Evolutionary conservation across 2,329 filamentous ascomycete species (phyloP).

Genomic region (Scedosporium boydii): DNA sequence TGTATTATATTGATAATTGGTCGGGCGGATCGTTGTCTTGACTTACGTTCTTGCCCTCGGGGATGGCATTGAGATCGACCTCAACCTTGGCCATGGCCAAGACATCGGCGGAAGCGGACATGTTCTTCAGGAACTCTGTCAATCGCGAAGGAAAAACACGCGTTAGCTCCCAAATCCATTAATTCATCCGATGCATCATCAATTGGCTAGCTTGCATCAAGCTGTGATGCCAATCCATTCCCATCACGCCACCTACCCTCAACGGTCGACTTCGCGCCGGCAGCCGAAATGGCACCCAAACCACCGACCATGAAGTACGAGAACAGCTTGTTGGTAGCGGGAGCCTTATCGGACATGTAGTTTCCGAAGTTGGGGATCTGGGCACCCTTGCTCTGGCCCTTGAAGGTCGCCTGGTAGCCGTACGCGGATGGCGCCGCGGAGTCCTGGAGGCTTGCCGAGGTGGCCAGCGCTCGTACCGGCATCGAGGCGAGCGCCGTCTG

Average conservation of each 20-base stretch:
- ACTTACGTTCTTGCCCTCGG: constrained; percentile 98
- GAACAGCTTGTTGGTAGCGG: constrained; percentile 75
- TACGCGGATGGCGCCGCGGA: constrained; percentile 31
- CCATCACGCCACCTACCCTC: constrained; percentile 61
- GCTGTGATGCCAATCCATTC: constrained; percentile 10
- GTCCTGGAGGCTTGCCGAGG: constrained; percentile 38
- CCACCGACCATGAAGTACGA: constrained; percentile 98
- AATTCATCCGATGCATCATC: constrained; percentile 1
- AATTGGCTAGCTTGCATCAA: constrained; percentile 8
- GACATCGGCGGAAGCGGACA: constrained; percentile 97
- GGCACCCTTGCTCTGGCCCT: constrained; percentile 46
- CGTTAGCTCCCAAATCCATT: background rate
- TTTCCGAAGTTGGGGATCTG: constrained; percentile 84
- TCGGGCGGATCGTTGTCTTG: background rate
- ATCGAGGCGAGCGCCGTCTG: constrained; percentile 26
- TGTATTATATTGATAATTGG: background rate
- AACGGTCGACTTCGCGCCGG: constrained; percentile 94
- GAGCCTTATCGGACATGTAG: constrained; percentile 64
- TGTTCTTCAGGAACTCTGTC: constrained; percentile 98
- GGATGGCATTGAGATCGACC: constrained; percentile 83
- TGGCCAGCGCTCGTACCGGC: constrained; percentile 46
- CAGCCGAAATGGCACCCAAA: constrained; percentile 83
- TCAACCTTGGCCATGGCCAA: constrained; percentile 99
- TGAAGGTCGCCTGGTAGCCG: constrained; percentile 38
- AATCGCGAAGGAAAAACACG: background rate